These are phyloP conservation scores for Aspergillus caelatus DNA, from an alignment of 2,329 filamentous ascomycete species.

Conservation along the genomic window DNA sequence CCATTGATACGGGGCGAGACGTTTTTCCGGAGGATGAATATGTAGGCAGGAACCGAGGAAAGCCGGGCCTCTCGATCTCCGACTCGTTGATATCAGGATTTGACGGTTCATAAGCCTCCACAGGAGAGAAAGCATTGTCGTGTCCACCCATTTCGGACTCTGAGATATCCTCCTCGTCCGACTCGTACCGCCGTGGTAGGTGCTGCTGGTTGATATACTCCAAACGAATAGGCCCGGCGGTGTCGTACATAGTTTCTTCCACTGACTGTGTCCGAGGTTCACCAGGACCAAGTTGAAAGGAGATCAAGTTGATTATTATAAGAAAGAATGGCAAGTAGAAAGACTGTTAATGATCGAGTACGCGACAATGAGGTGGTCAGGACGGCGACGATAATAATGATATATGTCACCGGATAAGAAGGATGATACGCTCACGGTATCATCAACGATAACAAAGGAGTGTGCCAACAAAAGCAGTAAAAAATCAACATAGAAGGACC, in stretches of 20 bases:
- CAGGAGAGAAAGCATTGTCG: conserved; percentile 35
- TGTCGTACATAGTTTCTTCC: conserved; percentile 31
- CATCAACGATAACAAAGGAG: conserved; percentile 2
- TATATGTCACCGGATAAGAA: not conserved
- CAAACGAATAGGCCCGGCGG: conserved; percentile 29
- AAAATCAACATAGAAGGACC: conserved; percentile 2
- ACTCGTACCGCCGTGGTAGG: conserved; percentile 40
- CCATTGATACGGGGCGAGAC: conserved; percentile 37
- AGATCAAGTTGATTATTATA: conserved; percentile 6
- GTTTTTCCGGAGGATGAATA: conserved; percentile 25
- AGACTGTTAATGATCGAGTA: not conserved
- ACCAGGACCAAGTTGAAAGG: conserved; percentile 3
- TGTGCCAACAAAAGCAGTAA: not conserved
- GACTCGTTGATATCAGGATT: conserved; percentile 21
- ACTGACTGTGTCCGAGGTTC: not conserved
- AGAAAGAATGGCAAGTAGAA: not conserved
- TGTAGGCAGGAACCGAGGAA: conserved; percentile 23
- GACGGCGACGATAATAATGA: not conserved
- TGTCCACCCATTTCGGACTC: conserved; percentile 39
- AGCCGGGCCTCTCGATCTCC: conserved; percentile 22
- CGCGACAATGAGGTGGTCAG: not conserved
- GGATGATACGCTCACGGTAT: not conserved
- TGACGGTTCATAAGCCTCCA: conserved; percentile 24
- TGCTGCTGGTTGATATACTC: conserved; percentile 34
- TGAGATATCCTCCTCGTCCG: conserved; percentile 43